phyloP scores from a whole-genome alignment of 495 filamentous ascomycete species.

The Daldinia concentrica region DNA sequence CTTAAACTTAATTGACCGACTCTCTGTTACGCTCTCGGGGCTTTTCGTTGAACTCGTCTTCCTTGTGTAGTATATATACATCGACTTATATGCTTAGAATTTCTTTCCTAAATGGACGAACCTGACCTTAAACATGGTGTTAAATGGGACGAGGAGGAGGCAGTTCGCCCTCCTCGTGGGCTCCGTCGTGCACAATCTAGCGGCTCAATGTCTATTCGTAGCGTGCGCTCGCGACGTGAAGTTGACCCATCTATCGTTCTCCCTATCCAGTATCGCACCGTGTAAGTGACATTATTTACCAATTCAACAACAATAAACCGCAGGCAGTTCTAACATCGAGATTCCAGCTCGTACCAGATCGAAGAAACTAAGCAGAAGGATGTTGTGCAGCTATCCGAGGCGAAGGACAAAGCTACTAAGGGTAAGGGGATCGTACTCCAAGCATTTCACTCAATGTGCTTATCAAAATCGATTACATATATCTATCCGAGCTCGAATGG shows the following conservation, averaged over 20 bases:
- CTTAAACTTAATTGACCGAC: background rate
- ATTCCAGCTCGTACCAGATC: constrained; percentile 59
- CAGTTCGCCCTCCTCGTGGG: constrained; percentile 13
- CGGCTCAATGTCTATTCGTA: constrained; percentile 53
- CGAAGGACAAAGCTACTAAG: constrained; percentile 53
- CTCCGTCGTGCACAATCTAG: constrained; percentile 46
- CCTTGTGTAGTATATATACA: background rate
- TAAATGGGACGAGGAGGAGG: constrained; percentile 51
- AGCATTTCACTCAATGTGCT: constrained; percentile 13
- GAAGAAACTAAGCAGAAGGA: constrained; percentile 58
- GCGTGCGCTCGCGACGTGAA: constrained; percentile 46
- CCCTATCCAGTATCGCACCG: constrained; percentile 63
- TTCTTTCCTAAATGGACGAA: constrained; percentile 31
- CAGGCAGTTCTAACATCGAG: constrained; percentile 11
- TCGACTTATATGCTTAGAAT: constrained; percentile 6
- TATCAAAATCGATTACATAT: constrained; percentile 36
- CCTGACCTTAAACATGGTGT: constrained; percentile 41
- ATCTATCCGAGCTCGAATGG: constrained; percentile 62
- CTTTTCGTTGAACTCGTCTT: background rate
- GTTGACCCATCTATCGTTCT: constrained; percentile 60
- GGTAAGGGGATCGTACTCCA: constrained; percentile 42
- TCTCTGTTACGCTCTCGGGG: background rate
- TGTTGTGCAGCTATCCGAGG: constrained; percentile 46
- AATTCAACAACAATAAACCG: background rate
- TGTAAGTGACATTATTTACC: constrained; percentile 44